Conservation (phyloP, 768 basidiomycete species). For the Leccinum variicolor region DNA sequence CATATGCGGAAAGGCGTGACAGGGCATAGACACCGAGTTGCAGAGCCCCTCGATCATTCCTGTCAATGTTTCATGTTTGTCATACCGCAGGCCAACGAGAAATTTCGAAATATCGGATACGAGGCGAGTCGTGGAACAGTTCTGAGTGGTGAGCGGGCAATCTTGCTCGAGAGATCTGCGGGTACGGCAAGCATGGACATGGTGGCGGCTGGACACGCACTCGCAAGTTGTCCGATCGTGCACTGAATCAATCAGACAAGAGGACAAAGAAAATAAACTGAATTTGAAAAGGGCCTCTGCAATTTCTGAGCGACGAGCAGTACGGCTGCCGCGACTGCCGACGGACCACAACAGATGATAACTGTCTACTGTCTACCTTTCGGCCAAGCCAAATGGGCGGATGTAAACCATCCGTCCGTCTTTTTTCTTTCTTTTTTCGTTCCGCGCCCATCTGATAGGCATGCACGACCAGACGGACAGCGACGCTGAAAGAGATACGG, state of each 20-base stretch:
- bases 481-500: conserved; percentile 46
- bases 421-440: conserved; percentile 32
- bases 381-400: conserved; percentile 26
- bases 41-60: conserved; percentile 39
- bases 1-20: conserved; percentile 33
- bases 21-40: conserved; percentile 22
- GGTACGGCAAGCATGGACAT: neutral
- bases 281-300: conserved; percentile 25
- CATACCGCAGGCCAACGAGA: conserved; percentile 16
- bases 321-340: conserved; percentile 21
- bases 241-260: neutral
- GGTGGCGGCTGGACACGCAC: neutral
- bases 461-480: conserved; percentile 31
- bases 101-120: conserved; percentile 9
- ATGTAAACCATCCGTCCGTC: conserved; percentile 27
- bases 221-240: neutral
- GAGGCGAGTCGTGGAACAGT: conserved; percentile 2
- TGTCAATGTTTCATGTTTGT: conserved; percentile 42
- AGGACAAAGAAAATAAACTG: conserved; percentile 5
- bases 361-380: conserved; percentile 14
- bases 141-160: neutral
- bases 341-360: conserved; percentile 21
- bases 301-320: conserved; percentile 22
- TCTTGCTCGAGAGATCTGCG: conserved; percentile 2
- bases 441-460: conserved; percentile 21